phyloP scores from a whole-genome alignment of 225 moss, liverwort and hornwort species.

The Straminergon stramineum region DNA sequence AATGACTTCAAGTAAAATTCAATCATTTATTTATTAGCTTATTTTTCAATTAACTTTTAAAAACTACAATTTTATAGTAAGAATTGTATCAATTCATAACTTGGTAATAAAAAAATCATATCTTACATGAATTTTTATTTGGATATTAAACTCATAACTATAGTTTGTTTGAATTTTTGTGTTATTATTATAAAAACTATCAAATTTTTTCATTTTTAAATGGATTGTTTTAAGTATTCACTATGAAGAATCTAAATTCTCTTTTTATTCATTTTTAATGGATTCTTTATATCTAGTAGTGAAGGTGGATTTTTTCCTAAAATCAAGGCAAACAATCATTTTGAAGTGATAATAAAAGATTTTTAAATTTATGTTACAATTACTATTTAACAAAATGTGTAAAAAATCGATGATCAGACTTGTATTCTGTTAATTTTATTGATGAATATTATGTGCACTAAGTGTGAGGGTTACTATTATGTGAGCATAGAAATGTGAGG shows the following conservation, averaged over 20 bases:
- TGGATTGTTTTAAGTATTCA: background rate
- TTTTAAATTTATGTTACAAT: background rate
- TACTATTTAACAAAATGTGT: background rate
- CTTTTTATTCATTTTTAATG: background rate
- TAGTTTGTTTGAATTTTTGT: background rate
- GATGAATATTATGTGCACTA: background rate
- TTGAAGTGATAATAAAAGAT: background rate
- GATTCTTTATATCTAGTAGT: background rate
- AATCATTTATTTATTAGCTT: background rate
- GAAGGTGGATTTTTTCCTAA: no score
- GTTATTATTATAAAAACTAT: background rate
- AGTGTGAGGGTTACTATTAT: no score
- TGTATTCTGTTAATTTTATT: background rate
- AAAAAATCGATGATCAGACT: background rate
- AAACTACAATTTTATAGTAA: rapidly evolving
- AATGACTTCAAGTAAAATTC: background rate
- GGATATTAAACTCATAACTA: background rate
- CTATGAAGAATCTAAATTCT: rapidly evolving
- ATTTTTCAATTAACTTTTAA: background rate
- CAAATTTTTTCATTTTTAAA: background rate
- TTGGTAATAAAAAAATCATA: background rate
- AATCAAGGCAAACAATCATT: background rate
- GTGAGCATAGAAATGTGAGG: no score
- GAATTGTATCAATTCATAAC: background rate
- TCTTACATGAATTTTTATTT: no score